A percentile compares a stretch with the other conserved stretches of the same genome.
Conservation (phyloP, 179 eudicot species). For the Beta macrorhiza region DNA sequence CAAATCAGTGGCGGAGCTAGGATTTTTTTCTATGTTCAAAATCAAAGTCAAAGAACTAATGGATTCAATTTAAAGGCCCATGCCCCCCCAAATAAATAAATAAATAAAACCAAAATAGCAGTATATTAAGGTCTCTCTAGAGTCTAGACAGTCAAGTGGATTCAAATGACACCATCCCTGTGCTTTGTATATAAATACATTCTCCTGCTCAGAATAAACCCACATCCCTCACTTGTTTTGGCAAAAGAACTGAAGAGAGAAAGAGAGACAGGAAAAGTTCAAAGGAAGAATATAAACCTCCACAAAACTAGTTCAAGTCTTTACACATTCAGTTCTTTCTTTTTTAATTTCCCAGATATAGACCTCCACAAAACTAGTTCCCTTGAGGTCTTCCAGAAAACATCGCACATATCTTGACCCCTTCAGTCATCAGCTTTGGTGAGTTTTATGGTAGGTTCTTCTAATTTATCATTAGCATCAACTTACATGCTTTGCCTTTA, state of each 20-base stretch:
- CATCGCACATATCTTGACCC: not conserved
- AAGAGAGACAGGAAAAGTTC: not conserved
- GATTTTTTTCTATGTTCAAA: no score
- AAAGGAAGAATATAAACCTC: not conserved
- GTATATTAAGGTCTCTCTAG: no score
- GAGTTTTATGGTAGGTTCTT: not conserved
- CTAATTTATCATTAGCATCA: not conserved
- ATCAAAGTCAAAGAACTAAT: no score
- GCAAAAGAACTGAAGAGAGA: not conserved
- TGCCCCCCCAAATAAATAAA: no score
- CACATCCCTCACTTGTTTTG: not conserved
- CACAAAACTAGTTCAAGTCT: not conserved
- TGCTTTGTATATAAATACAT: no score
- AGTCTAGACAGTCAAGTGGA: no score
- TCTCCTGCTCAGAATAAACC: not conserved
- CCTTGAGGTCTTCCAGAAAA: no score
- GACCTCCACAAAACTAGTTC: not conserved
- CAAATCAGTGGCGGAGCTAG: not conserved
- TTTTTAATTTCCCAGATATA: not conserved
- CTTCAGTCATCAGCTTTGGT: not conserved
- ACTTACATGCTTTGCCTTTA: not conserved
- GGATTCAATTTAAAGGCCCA: no score
- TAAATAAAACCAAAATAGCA: no score
- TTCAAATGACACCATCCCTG: no score
- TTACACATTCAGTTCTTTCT: not conserved